Percentiles rank a stretch among this genome's conserved stretches.
Conservation (phyloP, 495 filamentous ascomycete species). For the Pyronema domesticum region DNA sequence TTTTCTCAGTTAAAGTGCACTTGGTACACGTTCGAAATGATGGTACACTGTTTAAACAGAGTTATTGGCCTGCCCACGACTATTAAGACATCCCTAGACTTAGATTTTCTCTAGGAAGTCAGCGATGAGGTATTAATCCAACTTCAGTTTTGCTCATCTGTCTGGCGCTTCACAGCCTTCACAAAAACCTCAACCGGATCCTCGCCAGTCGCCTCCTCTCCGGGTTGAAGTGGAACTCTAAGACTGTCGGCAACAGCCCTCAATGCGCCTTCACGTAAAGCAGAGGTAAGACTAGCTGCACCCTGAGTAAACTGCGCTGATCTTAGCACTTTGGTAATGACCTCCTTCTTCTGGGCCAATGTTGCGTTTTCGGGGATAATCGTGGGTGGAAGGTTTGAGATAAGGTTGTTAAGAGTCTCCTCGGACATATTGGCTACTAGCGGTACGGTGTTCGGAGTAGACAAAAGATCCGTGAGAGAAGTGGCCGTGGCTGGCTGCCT, state of each 20-base stretch:
- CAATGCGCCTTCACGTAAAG: slow-evolving; percentile 80
- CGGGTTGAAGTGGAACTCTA: slow-evolving; percentile 45
- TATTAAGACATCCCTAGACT: too few species aligned
- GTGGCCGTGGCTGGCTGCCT: slow-evolving; percentile 45
- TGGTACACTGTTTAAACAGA: too few species aligned
- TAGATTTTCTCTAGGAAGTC: background rate
- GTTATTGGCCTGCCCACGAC: too few species aligned
- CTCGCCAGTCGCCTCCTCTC: slow-evolving; percentile 61
- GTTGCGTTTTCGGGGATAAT: slow-evolving; percentile 30
- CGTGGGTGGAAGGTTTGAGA: slow-evolving; percentile 57
- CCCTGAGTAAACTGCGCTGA: slow-evolving; percentile 86
- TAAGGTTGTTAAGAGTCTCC: slow-evolving; percentile 50
- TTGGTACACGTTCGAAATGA: too few species aligned
- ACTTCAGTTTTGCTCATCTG: slow-evolving; percentile 35
- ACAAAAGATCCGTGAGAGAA: slow-evolving; percentile 71
- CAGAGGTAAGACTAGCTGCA: slow-evolving; percentile 62
- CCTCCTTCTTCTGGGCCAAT: slow-evolving; percentile 57
- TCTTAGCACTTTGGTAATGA: slow-evolving; percentile 66
- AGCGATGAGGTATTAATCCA: background rate
- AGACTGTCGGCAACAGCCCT: slow-evolving; percentile 78
- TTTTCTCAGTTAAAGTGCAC: too few species aligned
- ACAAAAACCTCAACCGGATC: slow-evolving; percentile 84
- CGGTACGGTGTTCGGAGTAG: slow-evolving; percentile 55
- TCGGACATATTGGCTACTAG: slow-evolving; percentile 49
- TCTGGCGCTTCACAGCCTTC: slow-evolving; percentile 61